Conservation (phyloP, 371 early-diverging fungal species). For the Dentiscutata heterogama region DNA sequence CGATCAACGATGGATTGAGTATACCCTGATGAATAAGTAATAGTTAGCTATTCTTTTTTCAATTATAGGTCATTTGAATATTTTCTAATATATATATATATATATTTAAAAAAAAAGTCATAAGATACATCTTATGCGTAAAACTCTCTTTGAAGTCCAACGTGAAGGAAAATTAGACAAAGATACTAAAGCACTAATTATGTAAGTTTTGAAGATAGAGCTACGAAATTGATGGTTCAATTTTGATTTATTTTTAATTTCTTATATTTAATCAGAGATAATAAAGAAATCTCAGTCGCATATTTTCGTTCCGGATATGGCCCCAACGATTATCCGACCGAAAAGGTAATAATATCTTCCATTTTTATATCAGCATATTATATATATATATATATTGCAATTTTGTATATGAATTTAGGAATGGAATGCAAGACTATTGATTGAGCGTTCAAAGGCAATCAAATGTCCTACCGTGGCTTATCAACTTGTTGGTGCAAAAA, state of each 20-base stretch:
- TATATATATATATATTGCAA: not conserved
- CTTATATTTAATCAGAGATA: constrained; percentile 61
- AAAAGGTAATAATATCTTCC: constrained; percentile 4
- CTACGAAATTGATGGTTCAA: too few relatives aligned
- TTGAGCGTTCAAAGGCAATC: constrained; percentile 87
- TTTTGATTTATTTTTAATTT: too few relatives aligned
- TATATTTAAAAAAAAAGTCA: constrained; percentile 58
- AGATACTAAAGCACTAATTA: constrained; percentile 64
- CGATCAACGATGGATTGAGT: constrained; percentile 96
- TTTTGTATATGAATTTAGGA: constrained; percentile 59
- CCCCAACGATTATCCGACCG: constrained; percentile 87
- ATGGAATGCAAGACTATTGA: constrained; percentile 86
- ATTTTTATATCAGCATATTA: not conserved
- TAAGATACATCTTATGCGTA: constrained; percentile 71
- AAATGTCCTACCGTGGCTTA: constrained; percentile 94
- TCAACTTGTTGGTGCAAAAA: constrained; percentile 96
- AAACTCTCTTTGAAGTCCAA: constrained; percentile 72
- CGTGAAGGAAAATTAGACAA: constrained; percentile 67
- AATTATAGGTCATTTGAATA: not conserved
- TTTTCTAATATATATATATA: not conserved
- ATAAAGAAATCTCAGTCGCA: constrained; percentile 84
- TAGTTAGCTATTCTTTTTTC: not conserved
- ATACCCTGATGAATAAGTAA: constrained; percentile 79
- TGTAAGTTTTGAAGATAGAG: constrained; percentile 57
- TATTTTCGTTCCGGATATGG: constrained; percentile 96